phyloP scores from a whole-genome alignment of 2,329 filamentous ascomycete genomes.

The Emergomyces orientalis region DNA sequence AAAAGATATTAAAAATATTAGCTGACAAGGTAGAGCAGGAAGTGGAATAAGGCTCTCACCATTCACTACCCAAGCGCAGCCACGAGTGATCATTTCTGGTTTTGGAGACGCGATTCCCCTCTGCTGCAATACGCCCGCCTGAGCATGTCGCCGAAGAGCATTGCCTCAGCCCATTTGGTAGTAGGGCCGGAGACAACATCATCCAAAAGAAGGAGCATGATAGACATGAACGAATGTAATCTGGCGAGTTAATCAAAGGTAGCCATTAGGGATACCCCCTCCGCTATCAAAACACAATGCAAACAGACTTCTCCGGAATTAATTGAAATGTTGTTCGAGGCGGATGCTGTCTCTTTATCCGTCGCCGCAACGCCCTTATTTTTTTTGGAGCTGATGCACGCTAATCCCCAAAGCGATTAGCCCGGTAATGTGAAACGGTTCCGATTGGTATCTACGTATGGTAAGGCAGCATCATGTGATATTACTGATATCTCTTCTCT shows the following conservation, averaged over 20 bases:
- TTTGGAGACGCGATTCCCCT: neutral
- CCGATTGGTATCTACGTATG: neutral
- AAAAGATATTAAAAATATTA: neutral
- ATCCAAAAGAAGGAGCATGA: neutral
- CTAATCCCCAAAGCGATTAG: slow-evolving; percentile 1
- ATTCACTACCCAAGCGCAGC: neutral
- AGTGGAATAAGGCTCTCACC: neutral
- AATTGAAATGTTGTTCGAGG: neutral
- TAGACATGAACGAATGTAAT: slow-evolving; percentile 2
- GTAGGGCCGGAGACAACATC: slow-evolving; percentile 5
- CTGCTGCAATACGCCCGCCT: neutral
- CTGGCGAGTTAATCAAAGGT: neutral
- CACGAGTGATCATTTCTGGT: neutral
- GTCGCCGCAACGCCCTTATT: neutral
- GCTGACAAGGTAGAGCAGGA: neutral
- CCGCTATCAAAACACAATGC: neutral
- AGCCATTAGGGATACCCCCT: neutral
- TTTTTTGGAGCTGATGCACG: neutral
- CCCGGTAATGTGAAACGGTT: neutral
- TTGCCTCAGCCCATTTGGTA: slow-evolving; percentile 3
- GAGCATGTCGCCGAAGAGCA: neutral
- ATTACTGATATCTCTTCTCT: too few species aligned
- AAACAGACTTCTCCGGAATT: neutral
- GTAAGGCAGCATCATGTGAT: neutral
- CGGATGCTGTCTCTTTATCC: neutral